These are phyloP conservation scores for Cryptococcus sp. DNA, from an alignment of 1,284 basidiomycete species.

Conservation along the genomic window DNA sequence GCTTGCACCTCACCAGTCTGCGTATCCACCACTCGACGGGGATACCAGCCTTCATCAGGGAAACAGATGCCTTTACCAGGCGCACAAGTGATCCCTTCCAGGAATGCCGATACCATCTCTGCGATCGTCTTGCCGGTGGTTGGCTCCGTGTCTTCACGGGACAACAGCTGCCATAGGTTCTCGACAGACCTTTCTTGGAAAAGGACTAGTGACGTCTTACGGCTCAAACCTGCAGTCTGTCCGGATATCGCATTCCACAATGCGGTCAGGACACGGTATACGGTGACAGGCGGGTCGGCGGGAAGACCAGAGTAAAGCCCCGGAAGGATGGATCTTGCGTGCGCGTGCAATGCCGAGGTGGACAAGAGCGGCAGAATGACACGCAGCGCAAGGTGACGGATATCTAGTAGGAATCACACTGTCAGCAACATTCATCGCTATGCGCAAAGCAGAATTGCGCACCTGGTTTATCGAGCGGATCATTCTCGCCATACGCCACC, in stretches of 20 bases:
- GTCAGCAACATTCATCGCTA: not conserved
- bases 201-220: conserved; percentile 43
- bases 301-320: conserved; percentile 43
- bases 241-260: conserved; percentile 47
- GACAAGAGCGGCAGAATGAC: conserved; percentile 48
- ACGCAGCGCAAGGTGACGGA: conserved; percentile 48
- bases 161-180: conserved; percentile 76
- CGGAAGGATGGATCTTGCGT: conserved; percentile 43
- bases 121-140: conserved; percentile 60
- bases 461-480: conserved; percentile 49
- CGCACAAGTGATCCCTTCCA: conserved; percentile 80
- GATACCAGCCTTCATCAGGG: conserved; percentile 87
- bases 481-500: conserved; percentile 36
- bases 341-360: conserved; percentile 38
- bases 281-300: conserved; percentile 49
- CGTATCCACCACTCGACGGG: conserved; percentile 58
- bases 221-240: conserved; percentile 36
- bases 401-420: conserved; percentile 30
- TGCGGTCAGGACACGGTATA: conserved; percentile 47
- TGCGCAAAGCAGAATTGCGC: conserved; percentile 7
- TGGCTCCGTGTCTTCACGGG: conserved; percentile 67
- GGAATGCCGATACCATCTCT: conserved; percentile 81
- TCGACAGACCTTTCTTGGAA: conserved; percentile 60
- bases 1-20: conserved; percentile 26
- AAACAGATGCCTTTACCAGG: conserved; percentile 87